A percentile compares a stretch with the other conserved stretches of the same genome.
These are phyloP conservation scores for Myxozyma neglecta DNA, from an alignment of 805 yeast genomes.

Conservation along the genomic window DNA sequence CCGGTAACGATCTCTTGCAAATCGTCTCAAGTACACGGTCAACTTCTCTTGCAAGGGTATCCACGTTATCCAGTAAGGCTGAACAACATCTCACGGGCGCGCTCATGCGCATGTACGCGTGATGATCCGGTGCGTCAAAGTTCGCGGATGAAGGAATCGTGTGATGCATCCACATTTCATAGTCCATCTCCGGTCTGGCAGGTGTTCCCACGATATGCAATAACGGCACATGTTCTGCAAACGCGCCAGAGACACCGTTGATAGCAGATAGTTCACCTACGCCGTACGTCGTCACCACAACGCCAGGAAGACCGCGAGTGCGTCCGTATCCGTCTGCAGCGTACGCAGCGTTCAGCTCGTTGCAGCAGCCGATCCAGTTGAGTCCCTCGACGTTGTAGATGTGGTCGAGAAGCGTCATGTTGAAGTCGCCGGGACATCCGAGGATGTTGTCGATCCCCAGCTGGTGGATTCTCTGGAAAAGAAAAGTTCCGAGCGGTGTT, in stretches of 20 bases:
- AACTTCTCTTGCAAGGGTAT: slow-evolving; percentile 56
- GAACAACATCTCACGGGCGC: slow-evolving; percentile 56
- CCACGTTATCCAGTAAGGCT: slow-evolving; percentile 49
- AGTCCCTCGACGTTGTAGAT: slow-evolving; percentile 45
- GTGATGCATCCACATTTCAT: slow-evolving; percentile 43
- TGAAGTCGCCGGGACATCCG: slow-evolving; percentile 51
- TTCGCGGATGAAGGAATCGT: slow-evolving; percentile 40
- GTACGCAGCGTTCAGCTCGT: slow-evolving; percentile 86
- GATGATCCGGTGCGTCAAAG: slow-evolving; percentile 58
- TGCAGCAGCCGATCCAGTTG: slow-evolving; percentile 80
- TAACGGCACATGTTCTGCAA: slow-evolving; percentile 76
- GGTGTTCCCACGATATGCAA: slow-evolving; percentile 86
- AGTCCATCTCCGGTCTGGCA: slow-evolving; percentile 43
- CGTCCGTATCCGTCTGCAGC: slow-evolving; percentile 89
- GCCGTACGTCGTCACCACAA: slow-evolving; percentile 72
- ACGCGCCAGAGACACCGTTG: slow-evolving; percentile 72
- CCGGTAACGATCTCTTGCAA: slow-evolving; percentile 66
- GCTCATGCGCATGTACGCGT: slow-evolving; percentile 64
- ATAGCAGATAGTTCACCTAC: slow-evolving; percentile 87
- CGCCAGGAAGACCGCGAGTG: slow-evolving; percentile 62
- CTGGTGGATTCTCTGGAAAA: slow-evolving; percentile 29
- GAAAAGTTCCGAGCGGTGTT: slow-evolving; percentile 28
- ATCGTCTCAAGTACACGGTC: slow-evolving; percentile 65
- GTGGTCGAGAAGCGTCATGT: slow-evolving; percentile 45
- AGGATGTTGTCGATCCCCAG: slow-evolving; percentile 45